Conservation (phyloP, 768 basidiomycete genomes). For the Lentinula guzmanii region DNA sequence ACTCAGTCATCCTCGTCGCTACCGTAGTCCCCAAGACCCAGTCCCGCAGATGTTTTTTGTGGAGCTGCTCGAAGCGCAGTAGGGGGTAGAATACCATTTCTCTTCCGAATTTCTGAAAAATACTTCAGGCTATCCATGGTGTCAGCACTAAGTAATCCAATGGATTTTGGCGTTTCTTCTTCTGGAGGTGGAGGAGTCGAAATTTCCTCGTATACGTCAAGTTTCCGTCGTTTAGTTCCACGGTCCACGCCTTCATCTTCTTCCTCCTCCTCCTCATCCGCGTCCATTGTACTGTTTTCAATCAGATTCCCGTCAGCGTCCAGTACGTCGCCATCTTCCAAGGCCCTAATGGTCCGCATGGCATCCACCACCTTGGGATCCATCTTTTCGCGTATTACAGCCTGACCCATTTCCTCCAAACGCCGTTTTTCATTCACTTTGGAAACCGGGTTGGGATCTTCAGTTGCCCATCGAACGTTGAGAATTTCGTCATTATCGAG, state of each 20-base stretch:
- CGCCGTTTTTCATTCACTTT: constrained; percentile 82
- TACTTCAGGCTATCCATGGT: constrained; percentile 88
- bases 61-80: constrained; percentile 21
- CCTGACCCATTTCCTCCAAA: constrained; percentile 78
- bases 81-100: constrained; percentile 38
- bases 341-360: constrained; percentile 75
- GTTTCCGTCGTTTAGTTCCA: constrained; percentile 27
- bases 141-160: constrained; percentile 72
- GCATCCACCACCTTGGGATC: constrained; percentile 88
- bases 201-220: constrained; percentile 21
- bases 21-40: constrained; percentile 72
- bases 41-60: constrained; percentile 32
- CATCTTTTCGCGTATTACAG: constrained; percentile 80
- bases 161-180: constrained; percentile 28
- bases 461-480: constrained; percentile 98
- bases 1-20: constrained; percentile 56
- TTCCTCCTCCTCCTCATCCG: constrained; percentile 24
- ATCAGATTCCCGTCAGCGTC: constrained; percentile 31
- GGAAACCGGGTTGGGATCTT: constrained; percentile 92
- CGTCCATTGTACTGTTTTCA: constrained; percentile 23
- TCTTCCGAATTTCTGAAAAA: constrained; percentile 81
- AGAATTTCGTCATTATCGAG: constrained; percentile 96
- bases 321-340: constrained; percentile 73
- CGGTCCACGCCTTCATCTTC: constrained; percentile 23
- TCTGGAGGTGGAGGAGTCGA: constrained; percentile 15